A percentile compares a stretch with the other conserved stretches of the same genome.
phyloP scores from a whole-genome alignment of 345 rosid genomes.

The Noccaea bulbosa region DNA sequence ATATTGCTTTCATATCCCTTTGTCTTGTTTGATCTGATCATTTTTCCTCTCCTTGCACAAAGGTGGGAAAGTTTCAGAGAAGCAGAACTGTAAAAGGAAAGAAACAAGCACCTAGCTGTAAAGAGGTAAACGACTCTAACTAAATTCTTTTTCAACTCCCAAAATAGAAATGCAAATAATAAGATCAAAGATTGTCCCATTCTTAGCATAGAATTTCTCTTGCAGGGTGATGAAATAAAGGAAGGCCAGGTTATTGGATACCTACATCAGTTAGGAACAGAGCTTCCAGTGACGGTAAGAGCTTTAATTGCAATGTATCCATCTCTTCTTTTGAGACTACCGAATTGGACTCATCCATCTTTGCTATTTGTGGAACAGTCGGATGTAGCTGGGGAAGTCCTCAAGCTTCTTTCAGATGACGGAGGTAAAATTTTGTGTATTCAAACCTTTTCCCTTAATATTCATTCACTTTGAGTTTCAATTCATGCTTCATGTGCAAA shows the following conservation, averaged over 20 bases:
- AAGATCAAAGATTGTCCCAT: neutral
- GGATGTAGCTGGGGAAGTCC: slow-evolving; percentile 83
- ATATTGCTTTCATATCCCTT: neutral
- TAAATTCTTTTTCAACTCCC: neutral
- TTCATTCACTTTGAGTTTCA: no score
- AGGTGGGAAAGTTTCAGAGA: slow-evolving; percentile 85
- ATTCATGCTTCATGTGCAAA: slow-evolving; percentile 4
- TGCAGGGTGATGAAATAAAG: slow-evolving; percentile 79
- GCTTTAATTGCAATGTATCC: neutral
- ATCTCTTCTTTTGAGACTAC: slow-evolving; percentile 22
- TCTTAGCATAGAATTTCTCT: slow-evolving; percentile 9
- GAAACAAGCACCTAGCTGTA: slow-evolving; percentile 68
- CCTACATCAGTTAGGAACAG: slow-evolving; percentile 75
- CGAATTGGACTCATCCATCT: neutral
- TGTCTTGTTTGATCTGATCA: slow-evolving; percentile 16
- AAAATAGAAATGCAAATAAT: neutral
- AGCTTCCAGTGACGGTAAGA: slow-evolving; percentile 85
- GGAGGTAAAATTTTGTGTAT: slow-evolving; percentile 63
- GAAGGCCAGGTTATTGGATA: slow-evolving; percentile 94
- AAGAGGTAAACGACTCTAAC: slow-evolving; percentile 59
- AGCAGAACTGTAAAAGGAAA: slow-evolving; percentile 78
- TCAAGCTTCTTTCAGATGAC: slow-evolving; percentile 76
- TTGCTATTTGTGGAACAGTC: slow-evolving; percentile 64
- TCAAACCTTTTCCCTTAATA: neutral
- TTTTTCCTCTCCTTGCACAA: slow-evolving; percentile 32